phyloP scores from a whole-genome alignment of 1,284 basidiomycete genomes.

The Leccinum ponderosum region DNA sequence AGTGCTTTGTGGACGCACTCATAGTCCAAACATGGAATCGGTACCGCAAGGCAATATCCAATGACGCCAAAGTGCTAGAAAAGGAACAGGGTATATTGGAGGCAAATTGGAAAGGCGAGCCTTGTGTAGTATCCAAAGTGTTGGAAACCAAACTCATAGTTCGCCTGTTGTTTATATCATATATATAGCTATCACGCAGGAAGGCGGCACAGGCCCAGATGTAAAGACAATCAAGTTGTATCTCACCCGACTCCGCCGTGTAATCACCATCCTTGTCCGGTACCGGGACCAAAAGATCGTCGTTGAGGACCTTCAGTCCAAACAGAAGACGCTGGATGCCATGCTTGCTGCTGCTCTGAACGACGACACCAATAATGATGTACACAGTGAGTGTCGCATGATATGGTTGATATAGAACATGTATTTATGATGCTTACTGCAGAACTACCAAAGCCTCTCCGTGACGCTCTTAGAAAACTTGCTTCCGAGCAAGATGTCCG shows the following conservation, averaged over 20 bases:
- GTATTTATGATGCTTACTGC: background rate
- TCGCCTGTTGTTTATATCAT: no score
- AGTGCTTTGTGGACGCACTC: background rate
- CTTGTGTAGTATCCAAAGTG: background rate
- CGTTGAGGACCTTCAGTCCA: background rate
- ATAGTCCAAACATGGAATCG: background rate
- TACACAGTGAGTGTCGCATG: background rate
- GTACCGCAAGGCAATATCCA: background rate
- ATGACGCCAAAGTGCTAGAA: background rate
- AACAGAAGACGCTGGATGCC: background rate
- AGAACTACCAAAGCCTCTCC: background rate
- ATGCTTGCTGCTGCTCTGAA: background rate
- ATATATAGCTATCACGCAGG: no score
- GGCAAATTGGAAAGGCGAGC: background rate
- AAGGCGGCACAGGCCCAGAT: no score
- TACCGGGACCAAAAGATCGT: background rate
- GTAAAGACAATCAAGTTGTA: no score
- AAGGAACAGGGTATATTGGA: background rate
- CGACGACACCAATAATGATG: background rate
- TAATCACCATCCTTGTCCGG: background rate
- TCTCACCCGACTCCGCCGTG: background rate
- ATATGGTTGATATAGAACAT: background rate
- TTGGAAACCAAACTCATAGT: no score
- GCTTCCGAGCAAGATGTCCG: background rate
- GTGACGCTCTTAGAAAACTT: background rate